These are phyloP conservation scores for Magnaporthiopsis rhizophila DNA, from an alignment of 2,329 filamentous ascomycete genomes.

Conservation along the genomic window DNA sequence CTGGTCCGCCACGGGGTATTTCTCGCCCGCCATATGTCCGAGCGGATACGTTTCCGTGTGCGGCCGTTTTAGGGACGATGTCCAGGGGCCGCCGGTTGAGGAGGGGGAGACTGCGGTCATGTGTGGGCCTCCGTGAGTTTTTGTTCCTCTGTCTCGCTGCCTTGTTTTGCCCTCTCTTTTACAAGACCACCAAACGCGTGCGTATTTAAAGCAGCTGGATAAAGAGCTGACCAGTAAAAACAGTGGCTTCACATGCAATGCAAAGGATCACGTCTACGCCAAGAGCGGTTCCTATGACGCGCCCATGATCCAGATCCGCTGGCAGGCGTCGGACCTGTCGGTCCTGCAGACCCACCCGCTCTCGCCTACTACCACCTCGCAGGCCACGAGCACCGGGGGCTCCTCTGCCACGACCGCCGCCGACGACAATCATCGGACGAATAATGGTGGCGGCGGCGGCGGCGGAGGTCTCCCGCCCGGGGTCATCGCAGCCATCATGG, in stretches of 20 bases:
- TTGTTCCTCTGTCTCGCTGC: neutral
- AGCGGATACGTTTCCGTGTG: conserved; percentile 23
- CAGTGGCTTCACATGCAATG: conserved; percentile 4
- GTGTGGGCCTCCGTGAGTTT: conserved; percentile 17
- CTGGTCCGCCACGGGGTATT: conserved; percentile 18
- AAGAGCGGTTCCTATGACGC: neutral
- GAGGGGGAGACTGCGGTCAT: conserved; percentile 24
- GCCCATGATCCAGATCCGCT: conserved; percentile 7
- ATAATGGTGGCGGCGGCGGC: neutral
- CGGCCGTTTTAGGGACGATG: conserved; percentile 14
- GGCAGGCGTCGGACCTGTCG: conserved; percentile 4
- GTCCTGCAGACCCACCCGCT: conserved; percentile 7
- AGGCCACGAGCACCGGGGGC: no score
- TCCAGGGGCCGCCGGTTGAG: conserved; percentile 18
- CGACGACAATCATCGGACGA: neutral
- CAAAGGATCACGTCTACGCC: neutral
- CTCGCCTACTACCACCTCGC: neutral
- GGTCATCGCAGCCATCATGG: neutral
- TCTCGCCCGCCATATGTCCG: conserved; percentile 28
- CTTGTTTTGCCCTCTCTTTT: neutral
- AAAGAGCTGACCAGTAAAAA: neutral
- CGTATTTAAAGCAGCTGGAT: neutral
- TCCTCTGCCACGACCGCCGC: neutral
- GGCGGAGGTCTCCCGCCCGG: neutral
- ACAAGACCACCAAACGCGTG: no score